phyloP scores from a whole-genome alignment of 2,329 filamentous ascomycete species.

The Penicillium sp. region DNA sequence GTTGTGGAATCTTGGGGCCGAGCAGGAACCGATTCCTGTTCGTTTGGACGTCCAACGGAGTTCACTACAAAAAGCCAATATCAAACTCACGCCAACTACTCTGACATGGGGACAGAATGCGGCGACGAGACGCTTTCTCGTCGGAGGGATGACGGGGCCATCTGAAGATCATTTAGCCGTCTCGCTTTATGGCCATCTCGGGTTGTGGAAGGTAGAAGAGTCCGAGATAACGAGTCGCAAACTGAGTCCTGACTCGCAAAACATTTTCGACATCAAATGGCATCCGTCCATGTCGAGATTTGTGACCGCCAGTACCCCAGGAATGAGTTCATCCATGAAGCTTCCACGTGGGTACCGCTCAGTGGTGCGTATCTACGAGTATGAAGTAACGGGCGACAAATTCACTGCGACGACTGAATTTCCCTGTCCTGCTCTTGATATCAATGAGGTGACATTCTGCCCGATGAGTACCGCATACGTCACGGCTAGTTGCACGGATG shows the following conservation, averaged over 20 bases:
- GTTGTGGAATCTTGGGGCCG: constrained; percentile 38
- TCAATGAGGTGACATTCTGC: constrained; percentile 59
- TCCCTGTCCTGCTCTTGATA: constrained; percentile 59
- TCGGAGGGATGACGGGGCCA: constrained; percentile 55
- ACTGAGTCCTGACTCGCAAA: constrained; percentile 50
- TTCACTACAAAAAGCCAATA: constrained; percentile 27
- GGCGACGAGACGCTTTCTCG: constrained; percentile 44
- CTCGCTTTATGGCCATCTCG: constrained; percentile 51
- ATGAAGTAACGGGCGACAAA: neutral
- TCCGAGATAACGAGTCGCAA: constrained; percentile 33
- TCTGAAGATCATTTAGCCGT: constrained; percentile 31
- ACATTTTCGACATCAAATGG: constrained; percentile 60
- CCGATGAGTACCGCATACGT: constrained; percentile 48
- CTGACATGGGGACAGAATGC: constrained; percentile 48
- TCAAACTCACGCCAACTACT: constrained; percentile 44
- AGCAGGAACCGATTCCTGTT: constrained; percentile 22
- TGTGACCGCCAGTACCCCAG: constrained; percentile 50
- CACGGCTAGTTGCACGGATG: constrained; percentile 60
- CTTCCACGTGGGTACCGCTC: constrained; percentile 44
- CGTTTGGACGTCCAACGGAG: constrained; percentile 25
- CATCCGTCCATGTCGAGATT: constrained; percentile 52
- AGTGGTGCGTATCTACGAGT: constrained; percentile 54
- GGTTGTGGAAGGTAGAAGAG: constrained; percentile 53
- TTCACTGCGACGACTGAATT: constrained; percentile 32
- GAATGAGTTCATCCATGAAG: constrained; percentile 17